phyloP scores from a whole-genome alignment of 2,329 filamentous ascomycete species.

The Talaromyces sp. region DNA sequence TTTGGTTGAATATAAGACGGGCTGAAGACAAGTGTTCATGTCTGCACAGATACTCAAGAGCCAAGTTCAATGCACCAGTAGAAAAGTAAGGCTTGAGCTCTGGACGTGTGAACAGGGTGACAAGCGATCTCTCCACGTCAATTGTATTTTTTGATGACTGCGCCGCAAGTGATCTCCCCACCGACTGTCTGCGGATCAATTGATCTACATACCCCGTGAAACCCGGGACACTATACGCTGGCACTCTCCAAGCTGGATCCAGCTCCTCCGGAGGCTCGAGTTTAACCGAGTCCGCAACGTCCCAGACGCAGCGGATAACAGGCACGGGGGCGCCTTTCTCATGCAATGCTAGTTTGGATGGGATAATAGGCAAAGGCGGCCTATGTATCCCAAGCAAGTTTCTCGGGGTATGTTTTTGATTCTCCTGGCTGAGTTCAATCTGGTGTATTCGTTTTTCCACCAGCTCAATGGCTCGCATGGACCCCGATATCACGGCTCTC shows the following conservation, averaged over 20 bases:
- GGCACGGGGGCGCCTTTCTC: slow-evolving; percentile 20
- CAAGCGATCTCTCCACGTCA: neutral
- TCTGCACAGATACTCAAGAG: slow-evolving; percentile 33
- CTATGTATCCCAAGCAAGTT: neutral
- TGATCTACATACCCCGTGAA: slow-evolving; percentile 37
- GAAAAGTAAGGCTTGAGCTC: slow-evolving; percentile 27
- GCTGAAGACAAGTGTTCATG: slow-evolving; percentile 25
- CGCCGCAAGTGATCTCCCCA: neutral
- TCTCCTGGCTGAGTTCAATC: slow-evolving; percentile 9
- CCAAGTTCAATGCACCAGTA: slow-evolving; percentile 36
- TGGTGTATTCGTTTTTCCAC: slow-evolving; percentile 23
- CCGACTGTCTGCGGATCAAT: slow-evolving; percentile 23
- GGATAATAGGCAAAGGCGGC: slow-evolving; percentile 26
- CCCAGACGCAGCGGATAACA: slow-evolving; percentile 27
- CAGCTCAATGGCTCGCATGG: slow-evolving; percentile 26
- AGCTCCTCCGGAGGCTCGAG: neutral
- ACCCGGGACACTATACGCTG: slow-evolving; percentile 24
- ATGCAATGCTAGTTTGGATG: slow-evolving; percentile 20
- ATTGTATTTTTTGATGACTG: slow-evolving; percentile 3
- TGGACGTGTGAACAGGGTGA: slow-evolving; percentile 27
- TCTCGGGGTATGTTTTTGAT: slow-evolving; percentile 3
- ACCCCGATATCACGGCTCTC: slow-evolving; percentile 30
- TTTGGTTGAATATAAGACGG: slow-evolving; percentile 27
- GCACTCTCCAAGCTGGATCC: neutral
- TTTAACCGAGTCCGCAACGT: neutral